Percentiles rank a stretch among this genome's conserved stretches.
These are phyloP conservation scores for Aspergillus sp. DNA, from an alignment of 2,329 filamentous ascomycete genomes.

Conservation along the genomic window DNA sequence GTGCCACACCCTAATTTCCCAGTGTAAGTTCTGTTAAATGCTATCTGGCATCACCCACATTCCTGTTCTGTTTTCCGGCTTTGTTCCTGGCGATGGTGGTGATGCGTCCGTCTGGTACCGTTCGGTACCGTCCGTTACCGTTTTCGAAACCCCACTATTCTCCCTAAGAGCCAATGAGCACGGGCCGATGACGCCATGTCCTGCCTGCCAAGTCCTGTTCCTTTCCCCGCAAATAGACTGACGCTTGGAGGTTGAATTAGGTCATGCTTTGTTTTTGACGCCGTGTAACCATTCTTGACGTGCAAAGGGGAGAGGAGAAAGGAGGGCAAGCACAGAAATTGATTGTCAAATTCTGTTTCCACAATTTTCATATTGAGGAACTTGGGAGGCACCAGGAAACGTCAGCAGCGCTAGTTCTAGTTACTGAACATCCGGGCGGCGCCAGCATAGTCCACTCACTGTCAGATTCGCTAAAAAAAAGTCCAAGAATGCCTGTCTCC, in stretches of 20 bases:
- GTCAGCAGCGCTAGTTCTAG: background rate
- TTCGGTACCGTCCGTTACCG: conserved; percentile 14
- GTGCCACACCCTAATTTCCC: no score
- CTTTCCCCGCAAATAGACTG: conserved; percentile 5
- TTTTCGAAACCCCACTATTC: conserved; percentile 1
- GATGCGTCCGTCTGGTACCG: background rate
- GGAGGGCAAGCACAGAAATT: background rate
- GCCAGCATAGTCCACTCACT: background rate
- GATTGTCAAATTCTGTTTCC: background rate
- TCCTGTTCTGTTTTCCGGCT: background rate
- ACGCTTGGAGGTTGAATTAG: background rate
- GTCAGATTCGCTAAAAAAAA: background rate
- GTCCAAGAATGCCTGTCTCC: conserved; percentile 14
- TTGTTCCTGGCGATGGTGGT: background rate
- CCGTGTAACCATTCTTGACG: background rate
- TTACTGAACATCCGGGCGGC: conserved; percentile 4
- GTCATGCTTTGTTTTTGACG: background rate
- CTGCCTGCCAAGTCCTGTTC: background rate
- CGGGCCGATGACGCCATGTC: conserved; percentile 20
- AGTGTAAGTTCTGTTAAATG: background rate
- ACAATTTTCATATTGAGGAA: background rate
- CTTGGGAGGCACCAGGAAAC: background rate
- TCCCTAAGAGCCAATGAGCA: conserved; percentile 2
- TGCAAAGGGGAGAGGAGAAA: background rate
- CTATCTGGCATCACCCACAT: background rate